A percentile compares a stretch with the other conserved stretches of the same genome.
phyloP scores from a whole-genome alignment of 176 grass and related monocot genomes.

The Phyllostachys edulis region DNA sequence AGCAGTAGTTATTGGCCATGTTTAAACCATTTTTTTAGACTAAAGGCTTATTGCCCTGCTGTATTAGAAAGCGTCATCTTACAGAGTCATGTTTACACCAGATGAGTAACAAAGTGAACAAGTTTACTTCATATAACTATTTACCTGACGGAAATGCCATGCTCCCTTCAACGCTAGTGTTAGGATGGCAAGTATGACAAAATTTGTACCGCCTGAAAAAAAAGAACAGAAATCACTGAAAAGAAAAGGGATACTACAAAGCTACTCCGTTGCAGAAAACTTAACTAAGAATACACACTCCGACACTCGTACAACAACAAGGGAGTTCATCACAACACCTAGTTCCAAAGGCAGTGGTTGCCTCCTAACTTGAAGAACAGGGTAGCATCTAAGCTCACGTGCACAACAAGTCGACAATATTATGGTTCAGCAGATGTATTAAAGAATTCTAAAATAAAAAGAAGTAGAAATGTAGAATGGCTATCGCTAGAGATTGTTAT shows the following conservation, averaged over 20 bases:
- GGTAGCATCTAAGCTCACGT: background rate
- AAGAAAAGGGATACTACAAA: background rate
- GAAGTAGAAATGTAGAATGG: background rate
- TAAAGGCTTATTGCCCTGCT: background rate
- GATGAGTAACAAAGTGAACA: background rate
- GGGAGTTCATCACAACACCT: background rate
- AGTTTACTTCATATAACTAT: background rate
- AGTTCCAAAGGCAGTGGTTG: background rate
- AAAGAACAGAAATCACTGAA: background rate
- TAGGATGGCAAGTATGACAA: conserved; percentile 76
- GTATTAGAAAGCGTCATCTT: background rate
- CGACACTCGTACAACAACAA: background rate
- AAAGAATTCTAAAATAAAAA: background rate
- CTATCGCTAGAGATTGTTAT: background rate
- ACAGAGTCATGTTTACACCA: background rate
- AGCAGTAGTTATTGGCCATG: background rate
- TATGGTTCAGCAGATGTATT: background rate
- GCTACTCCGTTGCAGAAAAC: background rate
- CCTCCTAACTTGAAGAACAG: background rate
- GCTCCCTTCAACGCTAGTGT: conserved; percentile 70
- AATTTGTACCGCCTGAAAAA: conserved; percentile 83
- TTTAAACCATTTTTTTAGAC: background rate
- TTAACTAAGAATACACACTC: background rate
- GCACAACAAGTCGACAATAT: background rate
- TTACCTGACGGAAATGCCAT: conserved; percentile 96